Evolutionary conservation across 2,329 filamentous ascomycete species (phyloP).

Genomic region (Aspergillaceae sp.): DNA sequence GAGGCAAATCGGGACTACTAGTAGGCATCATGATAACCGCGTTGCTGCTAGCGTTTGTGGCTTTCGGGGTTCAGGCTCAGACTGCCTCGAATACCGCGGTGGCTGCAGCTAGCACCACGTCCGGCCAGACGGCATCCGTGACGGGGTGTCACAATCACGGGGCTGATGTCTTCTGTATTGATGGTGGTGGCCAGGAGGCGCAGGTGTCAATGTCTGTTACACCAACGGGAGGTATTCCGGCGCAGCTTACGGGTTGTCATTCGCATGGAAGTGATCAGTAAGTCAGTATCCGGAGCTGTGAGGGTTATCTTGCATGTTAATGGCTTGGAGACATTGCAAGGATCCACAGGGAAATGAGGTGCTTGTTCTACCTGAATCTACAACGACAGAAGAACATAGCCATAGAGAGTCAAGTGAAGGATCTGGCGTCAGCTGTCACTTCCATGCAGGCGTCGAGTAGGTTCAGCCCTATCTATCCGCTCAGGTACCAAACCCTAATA

Average conservation of each 20-base stretch:
- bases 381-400: constrained; percentile 9
- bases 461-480: constrained; percentile 18
- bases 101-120: background rate
- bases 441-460: constrained; percentile 67
- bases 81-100: background rate
- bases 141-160: constrained; percentile 47
- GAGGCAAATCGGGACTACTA: no score
- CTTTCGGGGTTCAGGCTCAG: background rate
- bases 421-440: constrained; percentile 53
- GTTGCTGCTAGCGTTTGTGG: no score
- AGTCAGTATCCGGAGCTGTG: constrained; percentile 1
- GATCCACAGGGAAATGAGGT: constrained; percentile 53
- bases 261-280: constrained; percentile 51
- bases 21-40: no score
- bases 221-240: constrained; percentile 48
- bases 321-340: constrained; percentile 50
- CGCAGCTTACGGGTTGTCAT: constrained; percentile 59
- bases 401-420: constrained; percentile 2
- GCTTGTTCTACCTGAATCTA: constrained; percentile 37
- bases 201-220: constrained; percentile 40
- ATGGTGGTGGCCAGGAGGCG: constrained; percentile 28
- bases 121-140: constrained; percentile 36
- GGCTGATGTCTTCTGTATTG: constrained; percentile 26
- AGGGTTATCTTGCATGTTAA: constrained; percentile 1
- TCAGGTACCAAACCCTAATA: constrained; percentile 1